Evolutionary conservation across 352 stramenopile genomes (phyloP).

Genomic region (Phytophthora tentaculata): DNA sequence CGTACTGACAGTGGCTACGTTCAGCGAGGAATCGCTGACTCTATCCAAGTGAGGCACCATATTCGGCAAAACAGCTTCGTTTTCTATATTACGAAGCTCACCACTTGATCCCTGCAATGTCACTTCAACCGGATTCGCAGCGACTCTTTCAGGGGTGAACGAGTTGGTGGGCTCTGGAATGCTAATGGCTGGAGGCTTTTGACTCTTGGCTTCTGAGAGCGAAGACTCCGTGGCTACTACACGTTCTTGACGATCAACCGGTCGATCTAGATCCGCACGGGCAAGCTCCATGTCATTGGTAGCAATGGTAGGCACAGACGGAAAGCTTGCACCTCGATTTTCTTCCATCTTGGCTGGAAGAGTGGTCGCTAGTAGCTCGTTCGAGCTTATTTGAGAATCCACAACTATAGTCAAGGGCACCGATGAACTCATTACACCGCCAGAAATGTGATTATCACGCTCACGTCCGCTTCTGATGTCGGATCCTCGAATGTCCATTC

Average conservation of each 20-base stretch:
- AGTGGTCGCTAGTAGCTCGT: neutral
- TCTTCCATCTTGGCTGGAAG: conserved; percentile 22
- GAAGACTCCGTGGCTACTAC: neutral
- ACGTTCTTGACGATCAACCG: conserved; percentile 4
- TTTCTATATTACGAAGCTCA: neutral
- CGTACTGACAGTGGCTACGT: neutral
- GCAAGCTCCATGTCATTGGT: neutral
- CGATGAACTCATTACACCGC: neutral
- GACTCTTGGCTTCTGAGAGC: neutral
- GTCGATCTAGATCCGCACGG: conserved; percentile 1
- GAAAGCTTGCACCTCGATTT: conserved; percentile 15
- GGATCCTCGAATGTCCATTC: neutral
- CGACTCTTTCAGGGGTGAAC: neutral
- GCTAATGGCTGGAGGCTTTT: conserved; percentile 2
- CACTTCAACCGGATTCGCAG: neutral
- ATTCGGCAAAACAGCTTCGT: neutral
- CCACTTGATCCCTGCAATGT: conserved; percentile 1
- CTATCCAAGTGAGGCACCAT: neutral
- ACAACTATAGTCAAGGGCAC: neutral
- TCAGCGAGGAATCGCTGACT: neutral
- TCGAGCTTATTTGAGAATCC: too few species aligned
- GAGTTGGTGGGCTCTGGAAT: neutral
- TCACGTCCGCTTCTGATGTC: neutral
- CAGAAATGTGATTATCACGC: neutral
- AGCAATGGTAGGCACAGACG: neutral